phyloP scores from a whole-genome alignment of 1,139 yeast species.

The Meyerozyma smithsonii region DNA sequence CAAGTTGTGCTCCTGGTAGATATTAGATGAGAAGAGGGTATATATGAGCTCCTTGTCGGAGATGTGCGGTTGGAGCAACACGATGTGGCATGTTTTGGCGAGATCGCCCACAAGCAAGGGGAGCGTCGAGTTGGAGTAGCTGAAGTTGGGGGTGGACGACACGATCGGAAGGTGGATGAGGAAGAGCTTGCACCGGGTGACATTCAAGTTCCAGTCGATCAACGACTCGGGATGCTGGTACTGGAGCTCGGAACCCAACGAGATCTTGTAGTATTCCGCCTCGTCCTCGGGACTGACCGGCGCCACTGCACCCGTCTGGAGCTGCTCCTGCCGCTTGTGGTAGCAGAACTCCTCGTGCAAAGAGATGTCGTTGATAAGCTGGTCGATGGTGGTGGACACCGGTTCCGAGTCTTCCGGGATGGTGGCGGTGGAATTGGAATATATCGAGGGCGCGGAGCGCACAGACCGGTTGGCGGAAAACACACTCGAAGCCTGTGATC shows the following conservation, averaged over 20 bases:
- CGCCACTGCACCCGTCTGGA: slow-evolving; percentile 4
- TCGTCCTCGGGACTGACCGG: slow-evolving; percentile 16
- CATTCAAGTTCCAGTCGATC: slow-evolving; percentile 47
- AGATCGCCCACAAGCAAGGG: slow-evolving; percentile 45
- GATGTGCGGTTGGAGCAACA: slow-evolving; percentile 37
- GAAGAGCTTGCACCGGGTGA: slow-evolving; percentile 41
- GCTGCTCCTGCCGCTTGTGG: slow-evolving; percentile 13
- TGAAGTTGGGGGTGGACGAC: slow-evolving; percentile 34
- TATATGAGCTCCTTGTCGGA: slow-evolving; percentile 43
- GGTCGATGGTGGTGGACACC: slow-evolving; percentile 40
- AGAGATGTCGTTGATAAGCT: slow-evolving; percentile 39
- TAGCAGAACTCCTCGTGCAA: slow-evolving; percentile 34
- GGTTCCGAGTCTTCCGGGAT: slow-evolving; percentile 47
- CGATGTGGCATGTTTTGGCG: slow-evolving; percentile 37
- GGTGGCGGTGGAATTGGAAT: slow-evolving; percentile 41
- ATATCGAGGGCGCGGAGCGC: slow-evolving; percentile 41
- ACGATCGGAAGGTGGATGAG: slow-evolving; percentile 36
- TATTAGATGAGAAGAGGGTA: slow-evolving; percentile 35
- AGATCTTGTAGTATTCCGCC: slow-evolving; percentile 33
- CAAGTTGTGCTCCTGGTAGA: slow-evolving; percentile 46
- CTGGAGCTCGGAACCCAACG: slow-evolving; percentile 36
- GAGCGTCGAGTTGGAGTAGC: slow-evolving; percentile 28
- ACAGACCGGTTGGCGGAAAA: slow-evolving; percentile 38
- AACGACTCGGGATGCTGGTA: slow-evolving; percentile 41
- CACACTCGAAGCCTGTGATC: slow-evolving; percentile 29